A percentile compares a stretch with the other conserved stretches of the same genome.
phyloP scores from a whole-genome alignment of 1,284 basidiomycete genomes.

The Heterobasidion occidentale region DNA sequence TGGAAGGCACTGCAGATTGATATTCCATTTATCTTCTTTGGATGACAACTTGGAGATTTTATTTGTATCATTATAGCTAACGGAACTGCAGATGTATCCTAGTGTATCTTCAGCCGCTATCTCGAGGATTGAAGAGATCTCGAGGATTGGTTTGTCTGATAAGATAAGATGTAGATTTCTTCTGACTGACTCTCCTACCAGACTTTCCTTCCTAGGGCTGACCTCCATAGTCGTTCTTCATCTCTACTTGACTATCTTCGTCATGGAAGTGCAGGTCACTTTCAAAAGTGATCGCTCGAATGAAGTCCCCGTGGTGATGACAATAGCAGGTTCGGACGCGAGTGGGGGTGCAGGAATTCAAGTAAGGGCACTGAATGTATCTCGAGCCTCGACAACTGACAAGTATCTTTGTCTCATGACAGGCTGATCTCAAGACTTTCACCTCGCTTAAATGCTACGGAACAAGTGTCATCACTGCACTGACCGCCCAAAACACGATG shows the following conservation, averaged over 20 bases:
- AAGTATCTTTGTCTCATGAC: background rate
- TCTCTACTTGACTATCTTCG: too few species aligned
- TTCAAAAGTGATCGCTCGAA: background rate
- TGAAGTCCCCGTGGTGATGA: constrained; percentile 1
- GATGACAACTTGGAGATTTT: too few species aligned
- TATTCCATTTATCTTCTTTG: too few species aligned
- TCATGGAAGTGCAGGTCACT: too few species aligned
- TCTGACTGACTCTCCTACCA: too few species aligned
- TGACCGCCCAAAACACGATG: constrained; percentile 88
- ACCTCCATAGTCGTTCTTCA: too few species aligned
- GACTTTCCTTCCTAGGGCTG: too few species aligned
- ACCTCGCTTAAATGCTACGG: constrained; percentile 80
- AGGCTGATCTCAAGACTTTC: constrained; percentile 86
- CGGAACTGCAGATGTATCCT: too few species aligned
- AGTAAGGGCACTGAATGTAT: constrained; percentile 28
- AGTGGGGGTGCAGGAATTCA: constrained; percentile 89
- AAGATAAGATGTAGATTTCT: background rate
- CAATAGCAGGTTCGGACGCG: constrained; percentile 8
- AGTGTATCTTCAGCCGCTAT: too few species aligned
- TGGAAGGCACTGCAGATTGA: too few species aligned
- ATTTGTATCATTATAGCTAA: background rate
- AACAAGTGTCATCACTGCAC: constrained; percentile 79
- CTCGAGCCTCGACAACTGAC: constrained; percentile 1
- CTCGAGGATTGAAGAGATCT: background rate
- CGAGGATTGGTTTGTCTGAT: background rate